Evolutionary conservation across 768 basidiomycete species (phyloP), one percentile per base, ranked within the genome.

Genomic region (Boletus vermiculosoides): DNA sequence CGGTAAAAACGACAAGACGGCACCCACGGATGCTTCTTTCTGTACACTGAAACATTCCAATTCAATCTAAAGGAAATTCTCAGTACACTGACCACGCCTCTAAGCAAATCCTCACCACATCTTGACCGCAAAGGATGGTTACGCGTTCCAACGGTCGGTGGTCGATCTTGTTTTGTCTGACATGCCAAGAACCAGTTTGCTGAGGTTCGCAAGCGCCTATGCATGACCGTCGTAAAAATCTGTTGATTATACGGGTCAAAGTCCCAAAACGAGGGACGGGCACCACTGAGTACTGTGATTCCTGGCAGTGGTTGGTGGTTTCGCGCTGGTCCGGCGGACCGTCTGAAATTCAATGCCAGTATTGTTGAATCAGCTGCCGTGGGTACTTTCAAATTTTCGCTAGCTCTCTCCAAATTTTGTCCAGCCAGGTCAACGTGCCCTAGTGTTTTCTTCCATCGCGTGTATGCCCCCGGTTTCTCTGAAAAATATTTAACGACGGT

Each of bases 21-120:
- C 53, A 58, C 62, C 50, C 55, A 49, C 51, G 47, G 53, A 62
- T 28, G 36, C 57, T 57, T 57, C 53, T 36, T 54, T 55, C 55
- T 50, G 33, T 13, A 34, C 44, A 50, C 22, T 20, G 31, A 47
- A 57, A 8, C 34, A 30, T 57, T 40, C 40, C 34, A 22, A 30
- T 25, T 39, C 42, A n/a, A 36, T 44, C 34, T 64, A 39, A 55
- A 46, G 39, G 50, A 23, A 13, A 36, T 41, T 40, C 25, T 57
- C 57, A 51, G 51, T 36, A 36, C 33, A 20, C 31, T 34, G 40
- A 48, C 55, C 36, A 34, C 25, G 28, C 30, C 31, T 36, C 39
- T 15, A 36, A 49, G 36, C 39, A 65, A 45, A 54, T 15, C 37
- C 25, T 45, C 34, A 45, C 46, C n/a, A 18, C 33, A 23, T 11